These are phyloP conservation scores for Aspergillus mulundensis DNA, from an alignment of 495 filamentous ascomycete species.

Conservation along the genomic window DNA sequence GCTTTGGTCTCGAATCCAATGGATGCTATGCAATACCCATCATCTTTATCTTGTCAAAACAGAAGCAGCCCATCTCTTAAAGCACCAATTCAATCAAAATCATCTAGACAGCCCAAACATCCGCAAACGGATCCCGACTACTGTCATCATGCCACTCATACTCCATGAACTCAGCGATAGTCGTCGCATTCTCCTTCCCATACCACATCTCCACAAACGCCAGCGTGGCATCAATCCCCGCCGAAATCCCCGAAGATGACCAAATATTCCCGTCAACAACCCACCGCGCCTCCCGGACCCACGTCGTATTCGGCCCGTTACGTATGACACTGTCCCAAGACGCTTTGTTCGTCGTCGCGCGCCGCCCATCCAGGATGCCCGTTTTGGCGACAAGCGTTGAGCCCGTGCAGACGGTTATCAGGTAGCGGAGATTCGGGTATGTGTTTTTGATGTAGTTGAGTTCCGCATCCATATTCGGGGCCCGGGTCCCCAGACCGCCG, in stretches of 20 bases:
- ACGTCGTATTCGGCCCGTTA: slow-evolving; percentile 45
- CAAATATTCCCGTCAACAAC: slow-evolving; percentile 63
- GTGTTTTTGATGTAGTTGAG: slow-evolving; percentile 42
- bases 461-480: slow-evolving; percentile 19
- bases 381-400: slow-evolving; percentile 46
- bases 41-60: too few species aligned
- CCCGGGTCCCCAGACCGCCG: slow-evolving; percentile 55
- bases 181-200: slow-evolving; percentile 3
- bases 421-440: slow-evolving; percentile 46
- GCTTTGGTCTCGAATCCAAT: too few species aligned
- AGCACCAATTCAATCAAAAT: too few species aligned
- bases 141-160: slow-evolving; percentile 3
- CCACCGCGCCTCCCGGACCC: slow-evolving; percentile 63
- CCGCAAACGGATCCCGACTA: slow-evolving; percentile 6
- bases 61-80: too few species aligned
- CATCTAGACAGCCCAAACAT: too few species aligned
- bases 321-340: slow-evolving; percentile 25
- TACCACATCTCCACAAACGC: slow-evolving; percentile 11
- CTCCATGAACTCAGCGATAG: neutral
- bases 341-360: slow-evolving; percentile 52
- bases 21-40: too few species aligned
- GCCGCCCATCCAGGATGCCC: slow-evolving; percentile 54
- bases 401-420: slow-evolving; percentile 63
- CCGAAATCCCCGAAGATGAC: slow-evolving; percentile 58
- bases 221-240: slow-evolving; percentile 60